Evolutionary conservation across 352 stramenopile genomes (phyloP).

Genomic region (Phytophthora melonis): DNA sequence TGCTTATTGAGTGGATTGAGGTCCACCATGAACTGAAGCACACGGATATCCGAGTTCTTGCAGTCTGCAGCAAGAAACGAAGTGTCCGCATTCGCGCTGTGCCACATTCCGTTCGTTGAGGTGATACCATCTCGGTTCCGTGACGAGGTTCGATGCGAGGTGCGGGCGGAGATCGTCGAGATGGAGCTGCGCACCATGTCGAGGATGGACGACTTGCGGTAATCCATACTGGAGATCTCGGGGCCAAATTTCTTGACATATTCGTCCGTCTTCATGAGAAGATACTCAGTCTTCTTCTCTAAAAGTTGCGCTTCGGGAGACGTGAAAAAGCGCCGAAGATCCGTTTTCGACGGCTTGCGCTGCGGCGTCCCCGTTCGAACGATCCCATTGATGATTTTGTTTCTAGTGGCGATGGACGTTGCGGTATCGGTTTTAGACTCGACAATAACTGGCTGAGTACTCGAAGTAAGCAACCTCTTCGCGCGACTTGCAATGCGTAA

Average conservation of each 20-base stretch:
- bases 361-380: not conserved
- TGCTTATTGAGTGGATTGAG: constrained; percentile 58
- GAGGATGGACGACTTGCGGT: constrained; percentile 34
- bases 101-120: constrained; percentile 36
- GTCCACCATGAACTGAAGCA: constrained; percentile 57
- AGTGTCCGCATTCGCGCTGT: constrained; percentile 15
- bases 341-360: constrained; percentile 13
- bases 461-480: constrained; percentile 28
- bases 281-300: constrained; percentile 61
- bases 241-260: constrained; percentile 43
- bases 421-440: not conserved
- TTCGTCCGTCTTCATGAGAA: constrained; percentile 47
- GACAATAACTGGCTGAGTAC: not conserved
- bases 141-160: constrained; percentile 14
- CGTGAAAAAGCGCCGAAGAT: constrained; percentile 42
- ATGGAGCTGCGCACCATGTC: constrained; percentile 33
- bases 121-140: constrained; percentile 47
- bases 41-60: constrained; percentile 13
- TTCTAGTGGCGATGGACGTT: not conserved
- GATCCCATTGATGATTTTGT: constrained; percentile 1
- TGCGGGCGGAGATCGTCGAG: constrained; percentile 15
- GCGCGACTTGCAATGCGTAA: constrained; percentile 49
- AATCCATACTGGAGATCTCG: constrained; percentile 10
- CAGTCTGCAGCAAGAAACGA: not conserved
- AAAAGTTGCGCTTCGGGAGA: constrained; percentile 57